A percentile compares a stretch with the other conserved stretches of the same genome.
Conservation (phyloP, 192 early-diverging fungal genomes). For the Borealophlyctis nickersoniae region DNA sequence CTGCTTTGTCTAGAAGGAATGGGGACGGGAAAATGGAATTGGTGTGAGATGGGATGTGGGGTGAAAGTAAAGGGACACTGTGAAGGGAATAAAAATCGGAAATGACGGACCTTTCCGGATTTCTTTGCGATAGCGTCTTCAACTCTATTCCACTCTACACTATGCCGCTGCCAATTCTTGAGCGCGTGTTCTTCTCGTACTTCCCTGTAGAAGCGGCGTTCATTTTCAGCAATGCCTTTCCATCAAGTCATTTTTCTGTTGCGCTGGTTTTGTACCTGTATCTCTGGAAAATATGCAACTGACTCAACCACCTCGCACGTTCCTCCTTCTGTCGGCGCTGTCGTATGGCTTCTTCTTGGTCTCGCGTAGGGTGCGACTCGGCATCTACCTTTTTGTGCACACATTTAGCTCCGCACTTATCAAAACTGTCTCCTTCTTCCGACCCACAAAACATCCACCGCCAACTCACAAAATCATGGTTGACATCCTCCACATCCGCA, state of each 20-base stretch:
- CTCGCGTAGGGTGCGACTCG: too few species aligned
- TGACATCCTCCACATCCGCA: neutral
- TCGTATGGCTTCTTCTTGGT: too few species aligned
- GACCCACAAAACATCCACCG: too few species aligned
- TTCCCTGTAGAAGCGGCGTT: conserved; percentile 23
- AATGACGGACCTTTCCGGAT: conserved; percentile 25
- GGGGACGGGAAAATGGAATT: neutral
- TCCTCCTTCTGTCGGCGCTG: conserved; percentile 28
- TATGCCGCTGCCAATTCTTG: conserved; percentile 43
- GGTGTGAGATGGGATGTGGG: neutral
- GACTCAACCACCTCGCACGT: conserved; percentile 30
- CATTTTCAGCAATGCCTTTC: too few species aligned
- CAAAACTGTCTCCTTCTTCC: too few species aligned
- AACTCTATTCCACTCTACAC: conserved; percentile 33
- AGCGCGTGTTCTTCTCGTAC: conserved; percentile 41
- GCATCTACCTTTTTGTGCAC: too few species aligned
- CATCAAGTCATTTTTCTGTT: too few species aligned
- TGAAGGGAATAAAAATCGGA: too few species aligned
- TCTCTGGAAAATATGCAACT: conserved; percentile 43
- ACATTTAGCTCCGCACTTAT: too few species aligned
- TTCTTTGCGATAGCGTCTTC: conserved; percentile 26
- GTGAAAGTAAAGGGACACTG: too few species aligned
- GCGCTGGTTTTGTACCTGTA: conserved; percentile 41
- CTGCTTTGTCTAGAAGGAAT: conserved; percentile 4
- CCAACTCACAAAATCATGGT: too few species aligned